phyloP scores from a whole-genome alignment of 306 rosid species.

The Fagus sylvatica region DNA sequence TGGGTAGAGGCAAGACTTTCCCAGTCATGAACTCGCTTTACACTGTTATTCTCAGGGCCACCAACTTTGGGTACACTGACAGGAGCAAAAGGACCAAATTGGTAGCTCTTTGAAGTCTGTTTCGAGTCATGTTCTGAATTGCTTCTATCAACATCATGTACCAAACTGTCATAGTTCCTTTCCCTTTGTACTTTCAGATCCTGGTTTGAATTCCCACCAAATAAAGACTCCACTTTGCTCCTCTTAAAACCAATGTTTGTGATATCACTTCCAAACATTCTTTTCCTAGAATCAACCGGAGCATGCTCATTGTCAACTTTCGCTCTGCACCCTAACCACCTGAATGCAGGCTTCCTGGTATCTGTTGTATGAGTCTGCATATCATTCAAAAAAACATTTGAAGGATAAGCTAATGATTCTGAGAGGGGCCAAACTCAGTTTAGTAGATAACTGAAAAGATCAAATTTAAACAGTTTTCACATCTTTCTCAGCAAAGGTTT shows the following conservation, averaged over 20 bases:
- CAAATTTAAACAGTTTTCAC: background rate
- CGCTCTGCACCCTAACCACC: constrained; percentile 73
- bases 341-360: constrained; percentile 88
- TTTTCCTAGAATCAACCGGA: constrained; percentile 51
- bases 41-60: constrained; percentile 36
- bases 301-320: constrained; percentile 28
- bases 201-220: constrained; percentile 28
- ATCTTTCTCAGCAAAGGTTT: background rate
- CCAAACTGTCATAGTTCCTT: constrained; percentile 23
- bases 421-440: too few relatives aligned
- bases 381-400: constrained; percentile 1
- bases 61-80: constrained; percentile 44
- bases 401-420: background rate
- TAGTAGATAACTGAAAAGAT: background rate
- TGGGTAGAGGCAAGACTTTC: constrained; percentile 58
- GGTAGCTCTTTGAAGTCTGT: constrained; percentile 50
- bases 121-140: constrained; percentile 30
- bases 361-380: constrained; percentile 73
- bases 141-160: constrained; percentile 35
- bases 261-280: constrained; percentile 75
- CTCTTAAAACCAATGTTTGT: constrained; percentile 62
- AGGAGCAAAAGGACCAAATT: constrained; percentile 92
- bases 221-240: constrained; percentile 39
- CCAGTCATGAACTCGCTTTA: constrained; percentile 56
- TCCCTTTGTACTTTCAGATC: constrained; percentile 30